phyloP scores from a whole-genome alignment of 2,329 filamentous ascomycete species.

The Akanthomyces uredinophilus region DNA sequence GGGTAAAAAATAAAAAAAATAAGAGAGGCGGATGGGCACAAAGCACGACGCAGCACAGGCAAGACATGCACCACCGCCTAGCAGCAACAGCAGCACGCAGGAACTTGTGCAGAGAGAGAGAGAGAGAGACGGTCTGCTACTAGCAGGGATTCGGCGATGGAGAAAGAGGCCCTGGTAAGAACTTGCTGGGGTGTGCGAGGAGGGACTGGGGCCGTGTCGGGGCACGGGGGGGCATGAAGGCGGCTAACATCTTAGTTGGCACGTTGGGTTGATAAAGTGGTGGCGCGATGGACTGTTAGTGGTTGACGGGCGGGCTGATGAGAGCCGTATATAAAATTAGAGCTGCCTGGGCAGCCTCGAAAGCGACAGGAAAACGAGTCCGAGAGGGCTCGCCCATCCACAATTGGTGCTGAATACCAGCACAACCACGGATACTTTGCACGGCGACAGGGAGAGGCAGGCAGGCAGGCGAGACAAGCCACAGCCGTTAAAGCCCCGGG shows the following conservation, averaged over 20 bases:
- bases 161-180: constrained; percentile 4
- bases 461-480: constrained; percentile 11
- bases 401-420: not conserved
- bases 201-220: constrained; percentile 15
- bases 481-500: constrained; percentile 6
- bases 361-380: not conserved
- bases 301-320: constrained; percentile 28
- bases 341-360: constrained; percentile 9
- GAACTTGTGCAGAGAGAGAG: constrained; percentile 4
- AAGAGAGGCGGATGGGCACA: not conserved
- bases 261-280: constrained; percentile 32
- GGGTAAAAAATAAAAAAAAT: not conserved
- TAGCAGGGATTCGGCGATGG: constrained; percentile 13
- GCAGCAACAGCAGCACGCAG: not conserved
- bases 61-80: not conserved
- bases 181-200: constrained; percentile 1
- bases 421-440: not conserved
- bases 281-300: constrained; percentile 36
- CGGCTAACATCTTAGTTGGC: constrained; percentile 35
- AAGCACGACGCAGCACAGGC: constrained; percentile 11
- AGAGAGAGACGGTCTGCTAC: not conserved
- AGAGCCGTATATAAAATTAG: constrained; percentile 40
- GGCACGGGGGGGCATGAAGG: constrained; percentile 21
- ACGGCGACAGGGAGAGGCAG: not conserved
- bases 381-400: not conserved